Base-by-base conservation (phyloP, 1,284 basidiomycete species). In the Coriolopsis trogii region DNA sequence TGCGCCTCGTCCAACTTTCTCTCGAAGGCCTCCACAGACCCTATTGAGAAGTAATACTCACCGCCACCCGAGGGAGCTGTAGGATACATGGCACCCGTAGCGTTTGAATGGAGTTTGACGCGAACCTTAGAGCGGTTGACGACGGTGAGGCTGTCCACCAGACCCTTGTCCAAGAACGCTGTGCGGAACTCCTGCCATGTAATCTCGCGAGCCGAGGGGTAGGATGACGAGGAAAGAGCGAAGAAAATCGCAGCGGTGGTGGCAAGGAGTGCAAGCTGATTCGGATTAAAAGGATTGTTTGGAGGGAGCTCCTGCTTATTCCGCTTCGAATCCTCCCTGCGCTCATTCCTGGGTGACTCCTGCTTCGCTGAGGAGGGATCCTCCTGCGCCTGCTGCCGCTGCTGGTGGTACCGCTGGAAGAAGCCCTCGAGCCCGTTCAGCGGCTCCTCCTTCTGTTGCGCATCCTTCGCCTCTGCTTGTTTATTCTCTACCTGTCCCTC, bases 161-260 rank as follows among this genome's bases (percentile, higher is more conserved):
- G 84, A 34, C 95, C 96, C 70, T 96, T 95, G 70, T 97, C 92
- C 44, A 98, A 86, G 74, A 98, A 92, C 18, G 91, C 91, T 44
- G 93, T 95, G 54, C 95, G 87, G 78, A 98, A 98, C 70, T 98
- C 95, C 73, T 98, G 95, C 95, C 95, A 98, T 59, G 95, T 98
- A 61, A 98, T 97, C 73, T 98, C 95, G 58, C 89, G 85, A 5
- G 89, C 84, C 39, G 78, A 77, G 0, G 82, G 73, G 0, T 78
- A 72, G 16, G 75, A 79, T 30, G 85, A 75, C 49, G 79, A 82
- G 33, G 85, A 85, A 60, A 90, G 76, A 9, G 84, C 77, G 63
- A 91, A 89, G 56, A 91, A 83, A 31, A 86, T 79, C 45, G 85
- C 78, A 28, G 79, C 78, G 38, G 81, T 76, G 3, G 80, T 81